Base-by-base conservation (phyloP, 495 filamentous ascomycete species). In the Podospora anserina region DNA sequence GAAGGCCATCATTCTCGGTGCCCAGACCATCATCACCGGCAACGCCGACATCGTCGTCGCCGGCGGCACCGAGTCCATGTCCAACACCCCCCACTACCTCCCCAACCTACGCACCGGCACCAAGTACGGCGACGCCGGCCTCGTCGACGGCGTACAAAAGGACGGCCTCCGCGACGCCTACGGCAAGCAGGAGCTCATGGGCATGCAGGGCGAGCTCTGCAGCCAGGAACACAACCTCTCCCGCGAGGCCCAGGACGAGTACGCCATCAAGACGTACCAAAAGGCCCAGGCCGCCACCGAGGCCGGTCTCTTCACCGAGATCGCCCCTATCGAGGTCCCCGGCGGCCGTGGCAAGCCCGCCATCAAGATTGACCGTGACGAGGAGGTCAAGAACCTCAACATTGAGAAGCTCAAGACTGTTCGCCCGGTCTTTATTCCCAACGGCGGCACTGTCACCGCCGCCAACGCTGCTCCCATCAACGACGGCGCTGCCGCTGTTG, bases 381-480 rank as follows among this genome's bases (percentile, higher is more conserved):
- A 99, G 70, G 96, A 99, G 82, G 91, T 93, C 65, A 94, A 94
- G 83, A 98, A 97, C 81, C 92, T 99, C 71, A 99, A 99, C 83
- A 87, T 91, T 69, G 89, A 94, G 64, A 97, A 97, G 81, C 88
- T 97, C 18, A 89, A 88, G 77, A 82, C 86, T 58, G 91, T 97
- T 73, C 91, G 90, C 76, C 91, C 95, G 61, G 90, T 89, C 53
- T 98, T 98, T 84, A 87, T 90, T 69, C 87, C 93, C 61, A 85
- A 86, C 69, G 88, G 86, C 56, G 94, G 94, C 69, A 97, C 93
- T 65, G 92, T 99, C 67, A 99, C 95, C 11, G 92, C 95, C n/a
- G 93, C 95, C 66, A 99, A 99, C 81, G 96, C 95, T 13, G 94
- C 94, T 0, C 95, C 95, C 27, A 85, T 99, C 73, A 96, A 94